Conservation (phyloP, 768 basidiomycete genomes). For the Coprinellus aureogranulatus region DNA sequence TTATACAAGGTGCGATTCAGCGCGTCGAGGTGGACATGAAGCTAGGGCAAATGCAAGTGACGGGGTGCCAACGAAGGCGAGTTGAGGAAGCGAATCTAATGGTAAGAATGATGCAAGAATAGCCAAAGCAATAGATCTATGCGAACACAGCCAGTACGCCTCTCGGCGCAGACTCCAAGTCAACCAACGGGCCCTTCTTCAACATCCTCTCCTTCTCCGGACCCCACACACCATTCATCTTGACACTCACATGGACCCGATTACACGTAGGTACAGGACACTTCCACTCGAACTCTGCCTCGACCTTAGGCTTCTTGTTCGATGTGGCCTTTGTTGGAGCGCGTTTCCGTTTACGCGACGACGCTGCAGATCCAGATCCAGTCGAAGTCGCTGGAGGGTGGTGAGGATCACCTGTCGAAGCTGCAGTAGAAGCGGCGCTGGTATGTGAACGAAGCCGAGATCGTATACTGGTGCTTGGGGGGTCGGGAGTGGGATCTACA, state of each 20-base stretch:
- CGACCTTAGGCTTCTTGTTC: constrained; percentile 36
- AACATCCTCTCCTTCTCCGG: constrained; percentile 43
- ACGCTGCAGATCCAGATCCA: constrained; percentile 7
- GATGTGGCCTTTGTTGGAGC: constrained; percentile 8
- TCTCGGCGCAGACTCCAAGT: constrained; percentile 20
- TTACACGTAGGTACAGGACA: constrained; percentile 66
- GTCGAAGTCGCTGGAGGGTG: no score
- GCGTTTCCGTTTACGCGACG: constrained; percentile 21
- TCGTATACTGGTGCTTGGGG: constrained; percentile 36
- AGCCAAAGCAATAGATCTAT: constrained; percentile 12
- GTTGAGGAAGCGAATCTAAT: neutral
- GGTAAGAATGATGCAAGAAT: neutral
- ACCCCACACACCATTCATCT: constrained; percentile 58
- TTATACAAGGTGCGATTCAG: no score
- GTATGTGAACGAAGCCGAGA: constrained; percentile 56
- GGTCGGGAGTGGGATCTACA: neutral
- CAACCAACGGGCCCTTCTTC: constrained; percentile 3
- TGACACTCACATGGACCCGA: constrained; percentile 53
- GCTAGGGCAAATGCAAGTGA: no score
- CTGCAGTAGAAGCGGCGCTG: constrained; percentile 12
- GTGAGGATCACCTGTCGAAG: neutral
- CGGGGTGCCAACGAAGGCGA: no score
- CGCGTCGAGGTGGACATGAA: no score
- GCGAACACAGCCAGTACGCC: constrained; percentile 47
- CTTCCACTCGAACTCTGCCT: constrained; percentile 55